Conservation (phyloP, 202 grass and related monocot species). For the Bolboschoenoplectus hybrid region DNA sequence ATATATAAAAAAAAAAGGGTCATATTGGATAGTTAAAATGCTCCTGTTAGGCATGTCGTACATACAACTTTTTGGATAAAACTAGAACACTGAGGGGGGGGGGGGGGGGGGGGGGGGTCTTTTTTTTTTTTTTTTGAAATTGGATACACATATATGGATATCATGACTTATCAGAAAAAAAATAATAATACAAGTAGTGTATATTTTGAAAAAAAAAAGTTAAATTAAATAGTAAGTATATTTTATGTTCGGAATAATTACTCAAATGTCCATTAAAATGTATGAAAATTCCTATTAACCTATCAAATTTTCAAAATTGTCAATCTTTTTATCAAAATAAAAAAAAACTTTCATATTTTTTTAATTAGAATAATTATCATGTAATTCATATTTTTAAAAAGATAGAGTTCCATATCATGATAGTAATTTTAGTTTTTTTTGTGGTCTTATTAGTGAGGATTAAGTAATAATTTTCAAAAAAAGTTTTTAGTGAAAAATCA, state of each 20-base stretch:
- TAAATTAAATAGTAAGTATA: not conserved
- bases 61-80: not conserved
- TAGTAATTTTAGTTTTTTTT: no score
- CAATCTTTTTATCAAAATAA: no score
- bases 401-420: no score
- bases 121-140: not conserved
- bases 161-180: not conserved
- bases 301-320: not conserved
- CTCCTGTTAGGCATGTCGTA: not conserved
- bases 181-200: not conserved
- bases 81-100: not conserved
- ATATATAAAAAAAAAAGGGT: not conserved
- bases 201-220: not conserved
- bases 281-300: not conserved
- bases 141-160: not conserved
- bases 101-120: no score
- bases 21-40: conserved; percentile 24
- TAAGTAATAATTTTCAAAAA: no score
- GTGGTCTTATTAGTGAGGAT: no score
- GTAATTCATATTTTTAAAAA: no score
- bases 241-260: not conserved
- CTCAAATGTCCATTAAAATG: not conserved
- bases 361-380: not conserved
- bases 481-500: no score
- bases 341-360: not conserved